Evolutionary conservation across 1,139 yeast species (phyloP), one percentile per base, ranked within the genome.

Genomic region (Debaryomycetaceae sp.): DNA sequence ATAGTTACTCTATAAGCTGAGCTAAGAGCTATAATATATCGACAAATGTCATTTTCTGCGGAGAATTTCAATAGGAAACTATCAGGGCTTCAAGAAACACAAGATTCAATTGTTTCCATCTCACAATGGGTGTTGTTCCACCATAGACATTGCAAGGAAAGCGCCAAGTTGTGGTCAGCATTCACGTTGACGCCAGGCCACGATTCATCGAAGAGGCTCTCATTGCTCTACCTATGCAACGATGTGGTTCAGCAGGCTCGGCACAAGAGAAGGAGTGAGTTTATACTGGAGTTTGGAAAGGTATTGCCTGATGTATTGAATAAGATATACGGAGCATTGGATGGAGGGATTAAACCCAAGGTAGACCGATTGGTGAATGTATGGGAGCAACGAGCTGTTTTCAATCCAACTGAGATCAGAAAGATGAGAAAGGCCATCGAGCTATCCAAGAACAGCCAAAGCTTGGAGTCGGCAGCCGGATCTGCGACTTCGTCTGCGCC

Each of bases 51-150:
- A 14, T 85, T 78, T 57, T 72, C 88, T 1, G 70, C 76, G 43
- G 83, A 78, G 37, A 72, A 68, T 35, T 79, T 86, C 45, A 60
- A 59, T 40, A 71, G 79, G 49, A 87, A 86, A 63, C 71, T 89
- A 40, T 71, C 75, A 6, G 64, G 76, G 7, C 70, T 88, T 40
- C 85, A 81, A 55, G 95, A 86, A 52, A 83, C 95, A 0, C 95
- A 86, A 59, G 95, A 87, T 49, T 81, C 91, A 8, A 88, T 88
- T 54, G 93, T 87, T 30, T 77, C 89, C 6, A 82, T 88, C 3
- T 83, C 95, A 0, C 95, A 87, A 59, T 89, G 96, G 96, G 84
- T 84, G 36, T 67, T 88, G 49, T 87, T 87, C 66, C 91, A 88
- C 60, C 81, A 85, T 53, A 72, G 91, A 43, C 80, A 85, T 54